A percentile compares a stretch with the other conserved stretches of the same genome.
phyloP scores from a whole-genome alignment of 1,284 basidiomycete genomes.

The Malassezia sympodialis region DNA sequence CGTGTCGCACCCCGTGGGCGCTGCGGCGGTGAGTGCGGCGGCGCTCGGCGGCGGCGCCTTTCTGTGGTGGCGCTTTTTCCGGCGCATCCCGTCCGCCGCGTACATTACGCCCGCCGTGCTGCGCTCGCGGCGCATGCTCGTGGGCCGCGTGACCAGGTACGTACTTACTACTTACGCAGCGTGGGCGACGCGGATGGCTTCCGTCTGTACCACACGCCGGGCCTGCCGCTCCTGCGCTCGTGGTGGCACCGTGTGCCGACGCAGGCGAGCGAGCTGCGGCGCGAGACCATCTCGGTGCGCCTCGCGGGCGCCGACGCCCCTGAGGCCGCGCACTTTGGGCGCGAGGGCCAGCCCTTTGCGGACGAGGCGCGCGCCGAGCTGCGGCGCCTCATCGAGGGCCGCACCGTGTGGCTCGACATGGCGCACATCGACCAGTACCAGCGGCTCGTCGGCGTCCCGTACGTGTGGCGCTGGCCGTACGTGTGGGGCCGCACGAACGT shows the following conservation, averaged over 20 bases:
- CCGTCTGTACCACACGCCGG: conserved; percentile 44
- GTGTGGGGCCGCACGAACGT: conserved; percentile 43
- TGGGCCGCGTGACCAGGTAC: conserved; percentile 29
- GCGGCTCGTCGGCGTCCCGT: conserved; percentile 41
- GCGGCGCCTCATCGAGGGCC: conserved; percentile 20
- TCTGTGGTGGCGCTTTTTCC: conserved; percentile 42
- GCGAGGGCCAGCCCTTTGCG: conserved; percentile 40
- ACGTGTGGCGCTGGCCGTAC: conserved; percentile 40
- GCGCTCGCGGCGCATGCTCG: conserved; percentile 31
- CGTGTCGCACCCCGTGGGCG: conserved; percentile 7
- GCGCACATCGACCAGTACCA: conserved; percentile 47
- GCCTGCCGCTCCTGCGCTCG: conserved; percentile 25
- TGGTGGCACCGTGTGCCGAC: conserved; percentile 21
- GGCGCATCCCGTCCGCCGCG: conserved; percentile 35
- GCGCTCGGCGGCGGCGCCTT: not conserved
- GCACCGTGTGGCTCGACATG: conserved; percentile 28
- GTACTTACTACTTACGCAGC: not conserved
- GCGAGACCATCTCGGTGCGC: conserved; percentile 37
- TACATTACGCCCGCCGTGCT: conserved; percentile 38
- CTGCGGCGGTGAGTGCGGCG: not conserved
- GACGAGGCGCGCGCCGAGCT: conserved; percentile 41
- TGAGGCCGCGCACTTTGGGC: conserved; percentile 43
- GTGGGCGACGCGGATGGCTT: conserved; percentile 47
- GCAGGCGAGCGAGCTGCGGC: conserved; percentile 13
- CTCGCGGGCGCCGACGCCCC: conserved; percentile 45